Evolutionary conservation across 2,329 filamentous ascomycete species (phyloP), one percentile per base, ranked within the genome.

Genomic region (Ceratocystis colombiana): DNA sequence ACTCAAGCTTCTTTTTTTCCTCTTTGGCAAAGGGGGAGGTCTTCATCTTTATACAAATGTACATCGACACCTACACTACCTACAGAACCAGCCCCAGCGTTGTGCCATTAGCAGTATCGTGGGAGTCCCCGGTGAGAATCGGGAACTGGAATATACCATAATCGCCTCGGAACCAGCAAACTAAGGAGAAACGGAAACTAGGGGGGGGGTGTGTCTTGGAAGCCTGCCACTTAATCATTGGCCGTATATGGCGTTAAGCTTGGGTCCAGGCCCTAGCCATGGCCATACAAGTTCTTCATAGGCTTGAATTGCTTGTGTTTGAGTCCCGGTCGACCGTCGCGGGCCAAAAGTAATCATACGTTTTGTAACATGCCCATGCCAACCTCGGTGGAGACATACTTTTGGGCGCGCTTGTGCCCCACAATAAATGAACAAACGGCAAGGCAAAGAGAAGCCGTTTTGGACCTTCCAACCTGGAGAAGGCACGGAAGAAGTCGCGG

Each of bases 31-130:
- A 25, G 66, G 20, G 66, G 66, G 37, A 63, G 20, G 5, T 5
- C 20, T 48, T 59, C 22, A 30, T 65, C 59, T 68, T 68, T 68
- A 68, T 68, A 68, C 64, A 68, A 64, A 65, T 55, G 15, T 15
- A 25, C 25, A 5, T 48, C 3, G 12, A 48, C 1, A 48, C 61
- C 44, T 46, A 44, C 41, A n/a, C 41, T 4, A 30, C 44, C 44
- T 46, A 28, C 41, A 28, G 22, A n/a, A 15, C 44, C 15, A 62
- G 30, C 28, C 61, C 7, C 25, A n/a, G 28, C 55, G 20, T 30
- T 59, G 28, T 59, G 25, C 20, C 33, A 59, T 59, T 59, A 59
- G 55, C n/a, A 59, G 55, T 37, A 59, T 59, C 55, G 55, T 59
- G 55, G 55, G 7, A 28, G 55, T 41, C 37, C 17, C 55, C 55